Percentiles rank a stretch among this genome's conserved stretches.
phyloP scores from a whole-genome alignment of 371 early-diverging fungal genomes.

The Circinella minor region DNA sequence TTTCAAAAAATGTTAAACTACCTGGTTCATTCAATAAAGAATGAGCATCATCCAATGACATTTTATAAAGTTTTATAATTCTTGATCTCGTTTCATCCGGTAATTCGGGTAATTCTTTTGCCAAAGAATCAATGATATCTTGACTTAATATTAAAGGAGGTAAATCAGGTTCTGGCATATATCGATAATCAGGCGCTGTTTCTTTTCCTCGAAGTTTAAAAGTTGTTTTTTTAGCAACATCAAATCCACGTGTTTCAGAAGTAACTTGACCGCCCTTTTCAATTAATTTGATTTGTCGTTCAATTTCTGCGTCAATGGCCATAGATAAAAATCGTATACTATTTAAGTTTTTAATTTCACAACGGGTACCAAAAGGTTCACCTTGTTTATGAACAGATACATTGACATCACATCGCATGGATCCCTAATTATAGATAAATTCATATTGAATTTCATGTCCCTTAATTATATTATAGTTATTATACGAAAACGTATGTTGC shows the following conservation, averaged over 20 bases:
- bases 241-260: conserved; percentile 85
- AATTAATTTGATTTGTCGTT: conserved; percentile 70
- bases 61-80: conserved; percentile 63
- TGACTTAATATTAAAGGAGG: conserved; percentile 62
- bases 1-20: conserved; percentile 76
- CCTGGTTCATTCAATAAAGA: conserved; percentile 76
- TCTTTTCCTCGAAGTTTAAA: conserved; percentile 81
- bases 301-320: conserved; percentile 82
- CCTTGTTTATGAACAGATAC: conserved; percentile 74
- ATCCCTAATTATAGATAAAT: conserved; percentile 57
- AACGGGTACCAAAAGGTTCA: conserved; percentile 69
- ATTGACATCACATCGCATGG: conserved; percentile 92
- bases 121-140: conserved; percentile 53
- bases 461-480: no score
- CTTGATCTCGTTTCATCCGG: conserved; percentile 70
- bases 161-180: conserved; percentile 93
- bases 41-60: conserved; percentile 61
- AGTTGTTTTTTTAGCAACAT: conserved; percentile 66
- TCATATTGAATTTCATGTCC: not conserved
- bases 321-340: conserved; percentile 73
- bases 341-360: conserved; percentile 92
- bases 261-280: conserved; percentile 53
- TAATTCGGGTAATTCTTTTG: conserved; percentile 66
- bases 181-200: conserved; percentile 85
- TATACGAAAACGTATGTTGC: not conserved